Percentiles rank a stretch among this genome's conserved stretches.
Evolutionary conservation across 495 filamentous ascomycete genomes (phyloP).

Genomic region (Aspergillus incahuasiensis): DNA sequence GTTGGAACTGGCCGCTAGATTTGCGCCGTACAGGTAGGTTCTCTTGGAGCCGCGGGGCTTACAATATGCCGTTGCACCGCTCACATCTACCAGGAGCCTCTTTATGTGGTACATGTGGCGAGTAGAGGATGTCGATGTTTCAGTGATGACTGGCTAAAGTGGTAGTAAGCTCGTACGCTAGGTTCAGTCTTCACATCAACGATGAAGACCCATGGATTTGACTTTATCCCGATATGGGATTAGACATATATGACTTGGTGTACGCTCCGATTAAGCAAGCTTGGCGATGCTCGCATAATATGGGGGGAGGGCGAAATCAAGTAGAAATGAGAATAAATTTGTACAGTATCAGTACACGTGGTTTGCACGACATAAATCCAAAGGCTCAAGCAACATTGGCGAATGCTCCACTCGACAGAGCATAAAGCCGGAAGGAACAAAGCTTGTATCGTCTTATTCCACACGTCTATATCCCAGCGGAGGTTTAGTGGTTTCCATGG

Average conservation of each 20-base stretch:
- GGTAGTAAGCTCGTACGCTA: background rate
- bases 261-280: no score
- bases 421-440: slow-evolving; percentile 18
- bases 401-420: slow-evolving; percentile 11
- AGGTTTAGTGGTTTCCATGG: slow-evolving; percentile 22
- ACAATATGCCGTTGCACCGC: slow-evolving; percentile 1
- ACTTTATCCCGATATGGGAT: background rate
- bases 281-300: no score
- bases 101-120: slow-evolving; percentile 96
- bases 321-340: slow-evolving; percentile 40
- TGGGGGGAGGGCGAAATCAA: no score
- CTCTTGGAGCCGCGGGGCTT: background rate
- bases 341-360: slow-evolving; percentile 50
- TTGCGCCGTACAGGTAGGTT: slow-evolving; percentile 75
- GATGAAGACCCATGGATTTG: no score
- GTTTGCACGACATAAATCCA: slow-evolving; percentile 17
- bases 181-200: no score
- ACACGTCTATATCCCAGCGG: slow-evolving; percentile 23
- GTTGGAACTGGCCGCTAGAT: slow-evolving; percentile 73
- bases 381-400: slow-evolving; percentile 19
- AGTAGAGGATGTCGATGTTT: slow-evolving; percentile 70
- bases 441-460: slow-evolving; percentile 24
- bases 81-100: slow-evolving; percentile 48
- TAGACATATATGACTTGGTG: background rate
- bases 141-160: no score